Percentiles rank a stretch among this genome's conserved stretches.
Evolutionary conservation across 768 basidiomycete species (phyloP).

Genomic region (Lactarius hatsudake): DNA sequence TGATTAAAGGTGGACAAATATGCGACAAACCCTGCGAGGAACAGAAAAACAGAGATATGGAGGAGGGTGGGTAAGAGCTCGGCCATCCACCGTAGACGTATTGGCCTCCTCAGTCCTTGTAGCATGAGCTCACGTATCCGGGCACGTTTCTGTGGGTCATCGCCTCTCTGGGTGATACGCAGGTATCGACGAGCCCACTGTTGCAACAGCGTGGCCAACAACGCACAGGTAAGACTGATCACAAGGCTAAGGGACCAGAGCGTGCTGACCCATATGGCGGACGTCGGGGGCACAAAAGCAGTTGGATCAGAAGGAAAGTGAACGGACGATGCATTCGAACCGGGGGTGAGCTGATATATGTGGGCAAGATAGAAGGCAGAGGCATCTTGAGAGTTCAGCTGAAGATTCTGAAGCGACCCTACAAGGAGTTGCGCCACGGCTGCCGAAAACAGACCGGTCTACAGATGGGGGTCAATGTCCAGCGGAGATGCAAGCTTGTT

Average conservation of each 20-base stretch:
- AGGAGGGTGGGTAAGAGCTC: not conserved
- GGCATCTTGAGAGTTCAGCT: not conserved
- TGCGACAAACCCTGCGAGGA: not conserved
- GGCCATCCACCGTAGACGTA: not conserved
- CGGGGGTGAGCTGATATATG: slow-evolving; percentile 7
- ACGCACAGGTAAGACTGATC: not conserved
- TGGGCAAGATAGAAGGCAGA: slow-evolving; percentile 8
- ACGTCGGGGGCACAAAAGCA: not conserved
- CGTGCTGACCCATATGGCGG: not conserved
- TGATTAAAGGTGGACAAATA: not conserved
- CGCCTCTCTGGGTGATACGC: not conserved
- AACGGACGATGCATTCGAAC: not conserved
- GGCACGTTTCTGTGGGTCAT: not conserved
- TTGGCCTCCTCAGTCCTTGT: not conserved
- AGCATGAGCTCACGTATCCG: not conserved
- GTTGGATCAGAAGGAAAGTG: not conserved
- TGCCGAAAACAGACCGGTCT: slow-evolving; percentile 7
- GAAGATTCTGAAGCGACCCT: not conserved
- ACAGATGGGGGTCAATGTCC: not conserved
- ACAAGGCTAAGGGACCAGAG: not conserved
- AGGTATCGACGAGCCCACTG: not conserved
- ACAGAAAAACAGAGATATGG: slow-evolving; percentile 11
- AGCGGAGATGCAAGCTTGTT: not conserved
- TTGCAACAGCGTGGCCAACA: not conserved
- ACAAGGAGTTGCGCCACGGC: not conserved